Base-by-base conservation (phyloP, 441 rosid genomes). In the Gossypium gossypioides region DNA sequence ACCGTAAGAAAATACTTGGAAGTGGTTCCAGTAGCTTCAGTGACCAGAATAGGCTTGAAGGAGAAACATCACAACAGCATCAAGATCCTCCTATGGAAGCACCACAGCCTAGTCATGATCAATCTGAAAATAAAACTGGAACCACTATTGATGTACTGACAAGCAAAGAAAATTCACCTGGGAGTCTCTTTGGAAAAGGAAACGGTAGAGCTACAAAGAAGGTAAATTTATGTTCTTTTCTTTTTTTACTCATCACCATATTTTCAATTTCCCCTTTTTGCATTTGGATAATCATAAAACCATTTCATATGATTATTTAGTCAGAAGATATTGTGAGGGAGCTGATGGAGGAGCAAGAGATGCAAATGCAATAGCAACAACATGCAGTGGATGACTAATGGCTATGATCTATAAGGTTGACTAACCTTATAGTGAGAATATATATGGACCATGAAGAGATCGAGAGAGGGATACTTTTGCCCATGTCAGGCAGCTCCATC, bases 251-350 rank as follows among this genome's bases (percentile, higher is more conserved):
- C n/a, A 15, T 13, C 24, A 2, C 5, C 19, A 48, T 32, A 32
- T 32, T 4, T 4, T 37, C 19, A 25, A 4, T 24, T 25, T 21
- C 1, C 27, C 2, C n/a, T 4, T 70, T 10, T 57, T 4, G 10
- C 37, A 32, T 32, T 32, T 32, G 37, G 7, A 32, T 32, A 32
- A 32, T 32, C 37, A 32, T 32, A 12, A 50, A 8, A 22, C 6
- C 58, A 48, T 13, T 48, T 37, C 7, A 25, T 25, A 32, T 32
- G 37, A 32, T 32, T 7, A 16, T 78, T 92, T 85, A 91, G 97
- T 94, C 92, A 91, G 97, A 89, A 89, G 97, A 87, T 89, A 85
- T 86, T 84, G 85, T 91, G 90, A 89, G 84, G 81, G 89, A 86
- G 87, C 37, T 5, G 37, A 32, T 32, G 37, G 37, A 32, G 37